Evolutionary conservation across 371 early-diverging fungal species (phyloP).

Genomic region (Rhizopus microsporus): DNA sequence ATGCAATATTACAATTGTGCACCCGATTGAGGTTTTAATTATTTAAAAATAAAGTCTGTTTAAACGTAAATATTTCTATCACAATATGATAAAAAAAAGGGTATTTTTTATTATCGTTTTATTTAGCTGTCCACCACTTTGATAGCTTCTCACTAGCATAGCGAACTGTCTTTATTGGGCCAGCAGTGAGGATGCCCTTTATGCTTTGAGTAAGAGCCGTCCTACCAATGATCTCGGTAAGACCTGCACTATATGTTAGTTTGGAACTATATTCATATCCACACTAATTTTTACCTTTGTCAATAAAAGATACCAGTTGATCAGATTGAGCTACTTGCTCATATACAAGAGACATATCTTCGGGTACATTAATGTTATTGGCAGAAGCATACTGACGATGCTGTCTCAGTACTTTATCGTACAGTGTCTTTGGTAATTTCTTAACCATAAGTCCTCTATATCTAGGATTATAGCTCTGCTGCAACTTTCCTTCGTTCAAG

Average conservation of each 20-base stretch:
- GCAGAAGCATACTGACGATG: constrained; percentile 30
- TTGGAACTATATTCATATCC: background rate
- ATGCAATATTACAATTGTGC: too few relatives aligned
- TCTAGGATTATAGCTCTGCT: constrained; percentile 65
- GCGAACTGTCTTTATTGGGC: constrained; percentile 64
- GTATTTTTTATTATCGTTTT: constrained; percentile 16
- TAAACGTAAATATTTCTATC: background rate
- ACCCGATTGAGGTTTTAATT: too few relatives aligned
- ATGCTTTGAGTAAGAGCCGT: constrained; percentile 89
- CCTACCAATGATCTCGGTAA: constrained; percentile 46
- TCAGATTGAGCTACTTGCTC: constrained; percentile 48
- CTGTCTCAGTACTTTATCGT: constrained; percentile 44
- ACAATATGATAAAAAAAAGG: background rate
- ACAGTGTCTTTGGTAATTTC: constrained; percentile 66
- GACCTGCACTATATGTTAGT: constrained; percentile 17
- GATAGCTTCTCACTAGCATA: constrained; percentile 79
- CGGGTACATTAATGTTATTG: constrained; percentile 30
- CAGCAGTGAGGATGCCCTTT: constrained; percentile 94
- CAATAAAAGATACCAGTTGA: constrained; percentile 36
- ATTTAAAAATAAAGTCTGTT: too few relatives aligned
- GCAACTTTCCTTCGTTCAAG: constrained; percentile 58
- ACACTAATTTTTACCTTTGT: constrained; percentile 30
- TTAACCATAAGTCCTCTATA: constrained; percentile 63
- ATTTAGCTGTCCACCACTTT: constrained; percentile 64
- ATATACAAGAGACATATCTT: constrained; percentile 40